Percentiles rank a stretch among this genome's conserved stretches.
Evolutionary conservation across 192 early-diverging fungal species (phyloP).

Genomic region (Backusella luteola): DNA sequence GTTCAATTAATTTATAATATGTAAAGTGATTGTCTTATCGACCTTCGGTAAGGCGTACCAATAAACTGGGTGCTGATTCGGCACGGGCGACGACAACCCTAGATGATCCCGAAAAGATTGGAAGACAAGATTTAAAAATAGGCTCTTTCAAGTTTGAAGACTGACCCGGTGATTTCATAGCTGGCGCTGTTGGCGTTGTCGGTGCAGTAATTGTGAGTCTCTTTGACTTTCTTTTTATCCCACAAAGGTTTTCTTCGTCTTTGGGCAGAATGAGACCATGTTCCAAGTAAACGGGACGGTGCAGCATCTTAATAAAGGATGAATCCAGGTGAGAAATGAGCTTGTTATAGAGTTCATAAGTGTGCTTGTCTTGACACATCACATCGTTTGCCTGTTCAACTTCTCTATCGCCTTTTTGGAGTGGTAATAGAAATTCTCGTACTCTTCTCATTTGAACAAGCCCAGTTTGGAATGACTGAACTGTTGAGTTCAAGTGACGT

Average conservation of each 20-base stretch:
- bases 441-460: conserved; percentile 16
- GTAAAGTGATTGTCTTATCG: background rate
- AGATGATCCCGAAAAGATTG: background rate
- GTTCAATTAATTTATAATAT: background rate
- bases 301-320: background rate
- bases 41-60: background rate
- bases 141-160: background rate
- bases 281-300: background rate
- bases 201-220: background rate
- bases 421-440: background rate
- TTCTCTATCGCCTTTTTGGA: background rate
- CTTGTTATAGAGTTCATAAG: background rate
- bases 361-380: background rate
- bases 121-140: background rate
- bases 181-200: background rate
- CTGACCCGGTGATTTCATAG: background rate
- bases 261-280: conserved; percentile 4
- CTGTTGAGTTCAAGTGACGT: background rate
- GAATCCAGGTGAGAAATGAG: background rate
- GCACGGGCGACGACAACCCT: background rate
- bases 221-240: background rate
- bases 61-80: background rate
- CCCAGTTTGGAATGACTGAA: background rate
- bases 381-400: background rate
- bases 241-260: background rate